Evolutionary conservation across 1,284 basidiomycete species (phyloP), one percentile per base, ranked within the genome.

Genomic region (Ustilago loliicola): DNA sequence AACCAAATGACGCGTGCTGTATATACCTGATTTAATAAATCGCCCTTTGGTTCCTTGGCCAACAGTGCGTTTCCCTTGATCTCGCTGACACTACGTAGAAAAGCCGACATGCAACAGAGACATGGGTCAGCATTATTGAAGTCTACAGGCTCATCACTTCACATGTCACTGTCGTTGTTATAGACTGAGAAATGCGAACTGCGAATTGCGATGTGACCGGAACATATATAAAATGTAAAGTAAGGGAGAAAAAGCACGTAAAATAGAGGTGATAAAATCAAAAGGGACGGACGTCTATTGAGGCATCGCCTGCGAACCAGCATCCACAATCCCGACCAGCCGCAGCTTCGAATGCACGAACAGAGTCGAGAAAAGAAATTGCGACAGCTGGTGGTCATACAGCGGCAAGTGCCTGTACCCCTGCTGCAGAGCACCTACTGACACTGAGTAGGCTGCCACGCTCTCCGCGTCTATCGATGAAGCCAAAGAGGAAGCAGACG

Each of bases 391-490:
- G 17, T 69, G 64, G 48, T 85, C 85, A 63, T 85, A 80, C 50
- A 86, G 66, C 5, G 85, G 79, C 15, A 86, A 51, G 47, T 86
- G 85, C 5, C 82, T 75, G 48, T 83, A 83, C 1, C 85, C 83
- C n/a, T 70, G 66, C 59, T 78, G 77, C 48, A 82, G 36, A 7
- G 78, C 71, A 29, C 80, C 79, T 1, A 81, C 58, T 15, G 63
- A 64, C 9, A 77, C 66, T 21, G 58, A 61, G 32, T 59, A 83
- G 8, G 72, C 77, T 19, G 76, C 82, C 7, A 81, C 62, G 53
- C 73, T 72, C 9, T 71, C 72, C 4, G 68, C 76, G 29, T 78
- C 76, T n/a, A 76, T 56, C n/a, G 75, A 72, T 29, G 53, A 52
- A 3, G 64, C 59, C 11, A 50, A n/a, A 13, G 62, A 63, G 34